These are phyloP conservation scores for Aureobasidium sp. DNA, from an alignment of 2,329 filamentous ascomycete species.

Conservation along the genomic window DNA sequence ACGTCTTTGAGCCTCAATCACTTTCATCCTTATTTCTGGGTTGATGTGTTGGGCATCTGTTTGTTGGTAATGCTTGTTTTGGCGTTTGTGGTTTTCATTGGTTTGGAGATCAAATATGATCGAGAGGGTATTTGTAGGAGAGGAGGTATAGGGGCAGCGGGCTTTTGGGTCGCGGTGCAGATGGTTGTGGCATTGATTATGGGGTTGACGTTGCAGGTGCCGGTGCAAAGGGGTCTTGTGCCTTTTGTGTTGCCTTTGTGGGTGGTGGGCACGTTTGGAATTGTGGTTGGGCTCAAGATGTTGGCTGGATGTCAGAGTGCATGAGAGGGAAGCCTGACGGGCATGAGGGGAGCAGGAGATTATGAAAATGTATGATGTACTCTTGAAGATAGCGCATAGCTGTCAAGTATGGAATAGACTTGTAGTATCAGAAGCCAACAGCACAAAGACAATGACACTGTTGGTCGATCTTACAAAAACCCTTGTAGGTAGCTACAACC, in stretches of 20 bases:
- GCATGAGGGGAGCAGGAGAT: background rate
- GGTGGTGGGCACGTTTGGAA: background rate
- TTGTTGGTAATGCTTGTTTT: background rate
- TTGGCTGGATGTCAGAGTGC: background rate
- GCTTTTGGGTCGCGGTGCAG: constrained; percentile 5
- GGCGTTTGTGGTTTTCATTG: background rate
- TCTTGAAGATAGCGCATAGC: background rate
- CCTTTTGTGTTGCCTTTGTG: constrained; percentile 5
- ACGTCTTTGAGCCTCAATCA: background rate
- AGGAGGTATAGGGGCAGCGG: background rate
- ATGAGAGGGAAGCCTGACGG: background rate
- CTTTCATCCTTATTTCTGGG: background rate
- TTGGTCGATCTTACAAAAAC: background rate
- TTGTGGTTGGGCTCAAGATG: background rate
- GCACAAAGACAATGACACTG: background rate
- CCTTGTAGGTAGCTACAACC: background rate
- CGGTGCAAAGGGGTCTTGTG: background rate
- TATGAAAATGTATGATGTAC: background rate
- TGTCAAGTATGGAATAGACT: background rate
- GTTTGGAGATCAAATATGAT: background rate
- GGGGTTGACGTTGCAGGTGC: background rate
- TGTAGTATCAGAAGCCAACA: background rate
- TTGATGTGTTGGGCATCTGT: background rate
- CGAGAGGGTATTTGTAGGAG: background rate
- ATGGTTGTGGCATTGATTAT: background rate